Evolutionary conservation across 768 basidiomycete genomes (phyloP).

Genomic region (Auriscalpium vulgare): DNA sequence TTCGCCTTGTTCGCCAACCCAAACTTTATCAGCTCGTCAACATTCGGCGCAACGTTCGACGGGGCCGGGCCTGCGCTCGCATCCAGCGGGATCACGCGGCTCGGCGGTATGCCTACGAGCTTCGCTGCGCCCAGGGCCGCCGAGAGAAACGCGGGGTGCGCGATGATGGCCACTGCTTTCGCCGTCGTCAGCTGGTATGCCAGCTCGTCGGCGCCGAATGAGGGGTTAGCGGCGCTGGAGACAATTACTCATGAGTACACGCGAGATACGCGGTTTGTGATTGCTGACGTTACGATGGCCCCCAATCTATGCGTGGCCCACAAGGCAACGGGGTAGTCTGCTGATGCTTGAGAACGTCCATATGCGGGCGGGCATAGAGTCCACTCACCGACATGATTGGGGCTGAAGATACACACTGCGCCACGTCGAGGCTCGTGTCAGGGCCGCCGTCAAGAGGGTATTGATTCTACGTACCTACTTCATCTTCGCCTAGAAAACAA

Average conservation of each 20-base stretch:
- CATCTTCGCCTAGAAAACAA: constrained; percentile 25
- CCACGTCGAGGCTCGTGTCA: no score
- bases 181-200: constrained; percentile 38
- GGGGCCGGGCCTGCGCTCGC: not conserved
- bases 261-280: not conserved
- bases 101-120: constrained; percentile 22
- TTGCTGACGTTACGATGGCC: constrained; percentile 16
- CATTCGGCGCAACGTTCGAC: constrained; percentile 16
- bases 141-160: constrained; percentile 21
- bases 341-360: not conserved
- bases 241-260: not conserved
- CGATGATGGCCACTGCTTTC: constrained; percentile 21
- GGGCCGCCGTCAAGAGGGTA: no score
- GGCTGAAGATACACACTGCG: constrained; percentile 17
- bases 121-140: constrained; percentile 24
- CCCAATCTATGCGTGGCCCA: constrained; percentile 21
- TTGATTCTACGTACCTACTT: constrained; percentile 26
- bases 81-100: constrained; percentile 23
- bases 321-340: constrained; percentile 10
- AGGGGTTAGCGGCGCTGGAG: constrained; percentile 52
- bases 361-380: not conserved
- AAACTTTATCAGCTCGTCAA: constrained; percentile 42
- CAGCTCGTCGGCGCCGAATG: constrained; percentile 50
- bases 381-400: constrained; percentile 23
- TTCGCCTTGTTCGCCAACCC: constrained; percentile 26